Evolutionary conservation across 2,329 filamentous ascomycete genomes (phyloP), one percentile per base, ranked within the genome.

Genomic region (Cadophora sp.): DNA sequence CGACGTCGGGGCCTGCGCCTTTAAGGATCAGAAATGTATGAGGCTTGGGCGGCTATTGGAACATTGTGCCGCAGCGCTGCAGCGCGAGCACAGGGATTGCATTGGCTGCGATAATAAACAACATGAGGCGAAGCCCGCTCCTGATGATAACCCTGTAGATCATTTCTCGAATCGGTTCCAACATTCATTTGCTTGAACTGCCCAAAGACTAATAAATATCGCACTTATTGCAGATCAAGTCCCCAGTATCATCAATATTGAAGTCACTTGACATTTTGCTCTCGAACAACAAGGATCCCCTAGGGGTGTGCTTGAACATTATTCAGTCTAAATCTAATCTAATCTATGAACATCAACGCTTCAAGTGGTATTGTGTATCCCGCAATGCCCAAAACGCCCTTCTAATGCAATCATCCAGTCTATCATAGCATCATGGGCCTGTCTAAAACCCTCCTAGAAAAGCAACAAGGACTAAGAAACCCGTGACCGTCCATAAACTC

Each of bases 341-440:
- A 24, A 43, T 58, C 55, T 41, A 58, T 48, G 13, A 16, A 39
- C 14, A 22, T 58, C 3, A 58, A 58, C 55, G 55, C 55, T 18
- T 22, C n/a, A 41, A 30, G 20, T 48, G 59, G 59, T 62, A 62
- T 62, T 36, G 20, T 53, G 20, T 62, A 24, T 62, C 59, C 33
- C 14, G 14, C 20, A 24, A 30, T 39, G 20, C 47, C 47, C 47
- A 51, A 11, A 53, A 41, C 45, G 30, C 47, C 45, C 5, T 24
- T 41, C 47, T 41, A 62, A 51, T 48, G 30, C 33, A 41, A 7
- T 7, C 18, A 3, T n/a, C 18, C 8, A 62, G 24, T 47, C 13
- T 48, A 60, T 30, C 24, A 45, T n/a, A 14, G 9, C 16, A 30
- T 14, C 41, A 47, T 20, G 22, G 6, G 22, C 4, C 16, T 22